Evolutionary conservation across 192 early-diverging fungal genomes (phyloP).

Genomic region (Backusella tarrabulga): DNA sequence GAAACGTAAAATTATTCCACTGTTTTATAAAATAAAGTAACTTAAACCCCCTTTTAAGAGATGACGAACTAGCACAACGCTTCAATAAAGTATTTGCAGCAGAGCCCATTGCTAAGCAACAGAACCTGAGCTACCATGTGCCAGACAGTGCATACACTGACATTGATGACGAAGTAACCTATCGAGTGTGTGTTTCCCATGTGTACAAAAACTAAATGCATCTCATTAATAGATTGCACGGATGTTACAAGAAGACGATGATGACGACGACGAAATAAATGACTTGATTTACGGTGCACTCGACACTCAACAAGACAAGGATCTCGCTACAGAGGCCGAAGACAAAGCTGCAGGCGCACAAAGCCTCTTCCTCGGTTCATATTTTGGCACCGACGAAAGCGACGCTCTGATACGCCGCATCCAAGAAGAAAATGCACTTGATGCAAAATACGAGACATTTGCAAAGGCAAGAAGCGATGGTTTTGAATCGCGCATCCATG

Average conservation of each 20-base stretch:
- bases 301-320: not conserved
- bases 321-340: not conserved
- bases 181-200: not conserved
- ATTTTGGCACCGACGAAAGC: not conserved
- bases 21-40: too few relatives aligned
- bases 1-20: not conserved
- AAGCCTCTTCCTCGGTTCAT: not conserved
- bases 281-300: not conserved
- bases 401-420: conserved; percentile 1
- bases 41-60: not conserved
- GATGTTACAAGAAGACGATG: not conserved
- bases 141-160: not conserved
- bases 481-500: conserved; percentile 22
- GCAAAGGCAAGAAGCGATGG: conserved; percentile 19
- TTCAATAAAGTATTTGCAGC: conserved; percentile 9
- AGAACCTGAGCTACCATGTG: conserved; percentile 9
- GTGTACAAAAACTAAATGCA: not conserved
- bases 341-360: not conserved
- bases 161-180: not conserved
- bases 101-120: conserved; percentile 1
- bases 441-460: conserved; percentile 4
- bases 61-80: not conserved
- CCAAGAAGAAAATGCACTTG: conserved; percentile 8
- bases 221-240: not conserved
- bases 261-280: not conserved